Evolutionary conservation across 2,329 filamentous ascomycete species (phyloP), one percentile per base, ranked within the genome.

Genomic region (Fusarium pilosicola): DNA sequence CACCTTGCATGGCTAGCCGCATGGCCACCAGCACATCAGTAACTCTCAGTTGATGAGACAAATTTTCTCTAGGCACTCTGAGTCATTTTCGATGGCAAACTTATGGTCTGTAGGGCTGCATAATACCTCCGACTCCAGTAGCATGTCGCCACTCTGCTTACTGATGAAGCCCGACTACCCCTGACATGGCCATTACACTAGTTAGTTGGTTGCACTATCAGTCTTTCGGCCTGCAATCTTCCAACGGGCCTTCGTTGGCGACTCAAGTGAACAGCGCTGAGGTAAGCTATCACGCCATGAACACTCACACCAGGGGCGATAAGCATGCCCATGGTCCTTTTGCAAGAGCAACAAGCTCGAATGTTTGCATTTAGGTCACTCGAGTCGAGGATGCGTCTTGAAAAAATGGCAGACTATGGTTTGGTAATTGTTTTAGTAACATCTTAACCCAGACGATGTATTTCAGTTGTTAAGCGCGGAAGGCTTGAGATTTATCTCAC

Each of bases 401-500:
- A 11, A 26, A 12, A 5, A 5, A 10, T 7, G 18, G 6, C 10
- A 17, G 11, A 39, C 24, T 38, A 2, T 3, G 18, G 7, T 8
- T 36, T 17, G 3, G 3, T 5, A 13, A 32, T n/a, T 10, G 3
- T 20, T 26, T 24, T 8, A 10, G 9, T 4, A 7, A 8, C 18
- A 12, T 3, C 13, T 15, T 17, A 15, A 13, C 15, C 1, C 7
- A 13, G 9, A n/a, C 3, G 15, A 32, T 49, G 22, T 6, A 22
- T n/a, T 30, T n/a, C 7, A 5, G 22, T 30, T 32, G 28, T 18
- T 14, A 0, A 51, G 30, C 14, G 22, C 4, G 15, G 17, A 45
- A 1, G 24, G 17, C 12, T 3, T n/a, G 26, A 11, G 3, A 9
- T 30, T 3, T 48, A n/a, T 30, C 14, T n/a, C 20, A 12, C 11